Percentiles rank a stretch among this genome's conserved stretches.
phyloP scores from a whole-genome alignment of 1,139 yeast genomes.

The Candida tetrigidarum region DNA sequence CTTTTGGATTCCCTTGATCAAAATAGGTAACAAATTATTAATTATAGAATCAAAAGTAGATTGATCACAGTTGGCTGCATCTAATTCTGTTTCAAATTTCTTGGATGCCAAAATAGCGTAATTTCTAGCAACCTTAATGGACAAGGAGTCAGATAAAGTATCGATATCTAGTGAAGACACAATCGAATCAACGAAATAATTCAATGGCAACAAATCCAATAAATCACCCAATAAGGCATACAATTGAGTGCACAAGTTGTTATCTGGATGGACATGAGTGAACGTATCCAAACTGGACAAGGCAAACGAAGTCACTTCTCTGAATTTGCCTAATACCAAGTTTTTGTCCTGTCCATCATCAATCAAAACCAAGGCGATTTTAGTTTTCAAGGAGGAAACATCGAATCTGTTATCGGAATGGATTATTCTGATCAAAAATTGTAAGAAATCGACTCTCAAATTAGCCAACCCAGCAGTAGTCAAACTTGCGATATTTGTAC shows the following conservation, averaged over 20 bases:
- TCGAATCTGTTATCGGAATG: conserved; percentile 28
- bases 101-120: conserved; percentile 62
- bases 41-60: conserved; percentile 45
- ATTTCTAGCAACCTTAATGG: conserved; percentile 50
- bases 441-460: conserved; percentile 56
- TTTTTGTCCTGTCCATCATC: conserved; percentile 38
- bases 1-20: conserved; percentile 48
- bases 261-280: conserved; percentile 22
- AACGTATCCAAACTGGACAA: conserved; percentile 40
- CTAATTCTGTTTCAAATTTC: conserved; percentile 71
- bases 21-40: conserved; percentile 47
- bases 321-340: conserved; percentile 45
- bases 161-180: conserved; percentile 57
- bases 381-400: conserved; percentile 54
- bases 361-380: conserved; percentile 58
- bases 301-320: conserved; percentile 42
- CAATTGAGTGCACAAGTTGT: conserved; percentile 29
- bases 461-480: conserved; percentile 51
- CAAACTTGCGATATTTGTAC: conserved; percentile 59
- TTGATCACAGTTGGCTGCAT: conserved; percentile 41
- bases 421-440: conserved; percentile 33
- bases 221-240: conserved; percentile 60
- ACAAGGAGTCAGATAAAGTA: conserved; percentile 36
- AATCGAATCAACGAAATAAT: conserved; percentile 68
- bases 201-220: conserved; percentile 74